These are phyloP conservation scores for Helminthosporium solani DNA, from an alignment of 2,329 filamentous ascomycete species.

Conservation along the genomic window DNA sequence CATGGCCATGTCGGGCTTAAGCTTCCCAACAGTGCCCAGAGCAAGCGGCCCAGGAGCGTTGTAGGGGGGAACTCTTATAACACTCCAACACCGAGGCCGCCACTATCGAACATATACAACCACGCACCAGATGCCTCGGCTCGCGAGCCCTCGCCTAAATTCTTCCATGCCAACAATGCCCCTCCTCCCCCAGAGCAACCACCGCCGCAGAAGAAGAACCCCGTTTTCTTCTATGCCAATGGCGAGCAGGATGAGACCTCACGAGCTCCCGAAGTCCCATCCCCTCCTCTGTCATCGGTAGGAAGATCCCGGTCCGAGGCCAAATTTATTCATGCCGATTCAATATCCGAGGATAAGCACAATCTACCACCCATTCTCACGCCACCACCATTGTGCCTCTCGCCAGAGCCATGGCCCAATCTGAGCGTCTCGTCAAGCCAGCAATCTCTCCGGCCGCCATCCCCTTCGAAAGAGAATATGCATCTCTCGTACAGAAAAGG, in stretches of 20 bases:
- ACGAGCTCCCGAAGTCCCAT: conserved; percentile 24
- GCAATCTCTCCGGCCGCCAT: conserved; percentile 40
- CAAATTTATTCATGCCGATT: conserved; percentile 76
- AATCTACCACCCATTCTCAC: conserved; percentile 36
- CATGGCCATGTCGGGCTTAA: conserved; percentile 26
- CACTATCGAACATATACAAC: conserved; percentile 27
- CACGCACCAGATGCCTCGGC: conserved; percentile 22
- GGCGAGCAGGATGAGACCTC: conserved; percentile 46
- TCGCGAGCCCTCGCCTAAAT: conserved; percentile 59
- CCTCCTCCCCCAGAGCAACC: conserved; percentile 38
- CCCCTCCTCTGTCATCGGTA: conserved; percentile 37
- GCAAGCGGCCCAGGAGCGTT: conserved; percentile 42
- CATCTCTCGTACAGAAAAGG: conserved; percentile 53
- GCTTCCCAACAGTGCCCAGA: conserved; percentile 20
- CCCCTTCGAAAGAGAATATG: conserved; percentile 50
- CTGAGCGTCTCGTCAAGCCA: conserved; percentile 17
- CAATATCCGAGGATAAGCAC: conserved; percentile 42
- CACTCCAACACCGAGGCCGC: conserved; percentile 24
- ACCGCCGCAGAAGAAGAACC: conserved; percentile 45
- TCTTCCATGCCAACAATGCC: conserved; percentile 88
- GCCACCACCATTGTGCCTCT: conserved; percentile 28
- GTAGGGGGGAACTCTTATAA: conserved; percentile 28
- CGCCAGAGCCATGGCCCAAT: conserved; percentile 25
- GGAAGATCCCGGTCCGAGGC: conserved; percentile 29
- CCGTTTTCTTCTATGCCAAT: conserved; percentile 55